Percentiles rank a stretch among this genome's conserved stretches.
Conservation (phyloP, 2,329 filamentous ascomycete genomes). For the Magnaporthiopsis rhizophila region DNA sequence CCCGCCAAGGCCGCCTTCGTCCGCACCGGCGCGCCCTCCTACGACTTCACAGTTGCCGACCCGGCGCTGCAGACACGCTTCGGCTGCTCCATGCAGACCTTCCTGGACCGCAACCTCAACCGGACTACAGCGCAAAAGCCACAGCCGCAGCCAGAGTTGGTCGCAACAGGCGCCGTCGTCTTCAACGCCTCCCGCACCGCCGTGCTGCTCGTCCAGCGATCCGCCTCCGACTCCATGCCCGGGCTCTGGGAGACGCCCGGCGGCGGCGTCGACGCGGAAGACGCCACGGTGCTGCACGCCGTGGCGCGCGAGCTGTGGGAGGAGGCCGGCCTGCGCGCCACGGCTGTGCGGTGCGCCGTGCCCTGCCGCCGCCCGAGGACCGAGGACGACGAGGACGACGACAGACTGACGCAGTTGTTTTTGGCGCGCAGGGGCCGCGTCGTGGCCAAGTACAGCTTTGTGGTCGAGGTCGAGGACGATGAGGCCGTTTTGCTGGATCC, state of each 20-base stretch:
- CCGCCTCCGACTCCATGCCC: conserved; percentile 29
- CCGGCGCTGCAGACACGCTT: not conserved
- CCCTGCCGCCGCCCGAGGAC: conserved; percentile 10
- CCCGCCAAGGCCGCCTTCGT: not conserved
- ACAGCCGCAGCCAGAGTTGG: conserved; percentile 13
- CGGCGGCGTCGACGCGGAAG: conserved; percentile 28
- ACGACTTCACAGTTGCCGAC: conserved; percentile 15
- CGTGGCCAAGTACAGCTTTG: conserved; percentile 20
- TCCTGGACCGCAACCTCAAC: conserved; percentile 13
- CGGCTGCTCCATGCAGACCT: conserved; percentile 13
- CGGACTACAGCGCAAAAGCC: conserved; percentile 12
- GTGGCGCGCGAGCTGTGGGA: conserved; percentile 33
- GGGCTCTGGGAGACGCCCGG: conserved; percentile 34
- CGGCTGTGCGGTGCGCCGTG: conserved; percentile 16
- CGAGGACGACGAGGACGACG: not conserved
- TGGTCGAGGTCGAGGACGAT: conserved; percentile 16
- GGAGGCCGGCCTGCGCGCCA: conserved; percentile 28
- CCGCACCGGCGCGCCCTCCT: conserved; percentile 10
- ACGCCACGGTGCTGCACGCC: conserved; percentile 26
- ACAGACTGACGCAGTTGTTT: conserved; percentile 12
- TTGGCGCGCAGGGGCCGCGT: conserved; percentile 16
- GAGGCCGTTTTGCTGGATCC: conserved; percentile 21
- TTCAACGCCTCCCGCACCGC: conserved; percentile 19
- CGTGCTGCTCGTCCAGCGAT: conserved; percentile 31
- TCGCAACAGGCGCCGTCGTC: conserved; percentile 21